Conservation (phyloP, 768 basidiomycete genomes). For the Calocybe indica region DNA sequence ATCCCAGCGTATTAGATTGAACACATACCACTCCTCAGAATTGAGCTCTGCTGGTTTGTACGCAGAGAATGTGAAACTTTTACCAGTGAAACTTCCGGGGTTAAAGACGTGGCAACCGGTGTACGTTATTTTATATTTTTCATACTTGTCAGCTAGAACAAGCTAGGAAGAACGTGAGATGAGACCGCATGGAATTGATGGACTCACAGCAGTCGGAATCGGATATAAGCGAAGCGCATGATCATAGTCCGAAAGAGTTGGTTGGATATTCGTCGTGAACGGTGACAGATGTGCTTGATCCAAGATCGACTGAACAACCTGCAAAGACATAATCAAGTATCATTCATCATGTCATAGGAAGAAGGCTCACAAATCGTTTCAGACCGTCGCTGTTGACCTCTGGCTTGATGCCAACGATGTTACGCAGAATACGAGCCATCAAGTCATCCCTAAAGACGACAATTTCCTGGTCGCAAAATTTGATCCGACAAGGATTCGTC, state of each 20-base stretch:
- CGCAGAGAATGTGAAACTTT: conserved; percentile 80
- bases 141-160: conserved; percentile 93
- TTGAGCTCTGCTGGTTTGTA: conserved; percentile 83
- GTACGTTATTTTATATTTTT: conserved; percentile 93
- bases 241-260: conserved; percentile 85
- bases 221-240: conserved; percentile 92
- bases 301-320: conserved; percentile 95
- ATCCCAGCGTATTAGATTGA: background rate
- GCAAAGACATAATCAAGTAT: background rate
- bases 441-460: conserved; percentile 90
- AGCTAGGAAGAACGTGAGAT: conserved; percentile 41
- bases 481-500: conserved; percentile 90
- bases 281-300: conserved; percentile 96
- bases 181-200: background rate
- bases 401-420: conserved; percentile 84
- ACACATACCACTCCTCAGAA: conserved; percentile 74
- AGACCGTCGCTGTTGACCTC: conserved; percentile 72
- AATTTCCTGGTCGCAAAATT: conserved; percentile 94
- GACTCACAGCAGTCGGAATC: conserved; percentile 79
- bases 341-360: background rate
- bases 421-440: conserved; percentile 92
- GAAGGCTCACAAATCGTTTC: conserved; percentile 73
- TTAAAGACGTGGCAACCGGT: conserved; percentile 99
- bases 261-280: conserved; percentile 76
- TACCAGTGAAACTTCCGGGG: conserved; percentile 87